Evolutionary conservation across 371 early-diverging fungal species (phyloP).

Genomic region (Basidiobolus heterosporus): DNA sequence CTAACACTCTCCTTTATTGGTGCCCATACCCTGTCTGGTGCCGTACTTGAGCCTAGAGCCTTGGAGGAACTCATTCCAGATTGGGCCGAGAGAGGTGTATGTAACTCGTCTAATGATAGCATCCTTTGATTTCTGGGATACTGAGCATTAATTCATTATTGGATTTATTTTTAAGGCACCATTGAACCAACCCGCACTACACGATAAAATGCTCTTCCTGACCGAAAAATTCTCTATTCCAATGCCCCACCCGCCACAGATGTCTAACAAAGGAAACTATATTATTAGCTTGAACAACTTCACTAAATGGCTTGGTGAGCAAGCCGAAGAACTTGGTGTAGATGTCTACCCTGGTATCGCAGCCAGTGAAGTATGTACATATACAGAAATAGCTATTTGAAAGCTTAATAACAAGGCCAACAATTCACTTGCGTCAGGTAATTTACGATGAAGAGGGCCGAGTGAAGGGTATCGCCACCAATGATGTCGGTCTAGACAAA

Average conservation of each 20-base stretch:
- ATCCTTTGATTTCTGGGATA: neutral
- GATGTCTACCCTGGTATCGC: conserved; percentile 90
- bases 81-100: conserved; percentile 83
- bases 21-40: conserved; percentile 88
- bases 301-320: conserved; percentile 90
- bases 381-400: neutral
- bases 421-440: too few relatives aligned
- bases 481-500: conserved; percentile 88
- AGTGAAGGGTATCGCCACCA: conserved; percentile 85
- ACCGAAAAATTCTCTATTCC: conserved; percentile 70
- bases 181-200: conserved; percentile 67
- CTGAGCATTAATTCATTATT: conserved; percentile 12
- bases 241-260: conserved; percentile 88
- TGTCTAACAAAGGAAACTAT: conserved; percentile 93
- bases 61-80: conserved; percentile 90
- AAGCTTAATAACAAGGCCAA: too few relatives aligned
- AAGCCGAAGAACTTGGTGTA: conserved; percentile 90
- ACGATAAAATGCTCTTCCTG: conserved; percentile 75
- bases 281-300: conserved; percentile 87
- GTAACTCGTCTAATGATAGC: too few relatives aligned
- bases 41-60: conserved; percentile 85
- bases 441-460: conserved; percentile 78
- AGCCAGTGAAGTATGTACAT: conserved; percentile 53
- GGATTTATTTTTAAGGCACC: conserved; percentile 38
- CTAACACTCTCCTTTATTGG: conserved; percentile 19